Evolutionary conservation across 2,329 filamentous ascomycete species (phyloP), one percentile per base, ranked within the genome.

Genomic region (Botrytis galanthina): DNA sequence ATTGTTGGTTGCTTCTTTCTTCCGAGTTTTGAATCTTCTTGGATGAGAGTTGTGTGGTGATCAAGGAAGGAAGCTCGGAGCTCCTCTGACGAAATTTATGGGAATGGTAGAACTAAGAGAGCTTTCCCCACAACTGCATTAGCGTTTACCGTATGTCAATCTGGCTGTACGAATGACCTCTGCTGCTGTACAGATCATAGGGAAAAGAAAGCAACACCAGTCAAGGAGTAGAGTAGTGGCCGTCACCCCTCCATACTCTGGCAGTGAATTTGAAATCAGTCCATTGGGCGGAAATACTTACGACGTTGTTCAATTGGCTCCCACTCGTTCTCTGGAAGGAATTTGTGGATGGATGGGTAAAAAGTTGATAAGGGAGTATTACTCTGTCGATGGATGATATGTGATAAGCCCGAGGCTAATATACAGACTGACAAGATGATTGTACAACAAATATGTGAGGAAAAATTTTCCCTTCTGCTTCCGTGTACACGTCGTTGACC

Each of bases 11-110:
- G 18, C 51, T 39, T 29, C 10, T 12, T 29, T 29, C 51, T 29
- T 2, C 35, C 32, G 42, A 32, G 22, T 29, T 32, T 35, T 32
- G 42, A 48, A 14, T 39, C 32, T 67, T 54, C 64, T 67, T 67
- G 64, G 20, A 26, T 62, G 61, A 35, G 39, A 46, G 57, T 51
- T 54, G 51, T 29, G 26, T 51, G 64, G n/a, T 54, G 64, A 67
- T 64, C 62, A 67, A 51, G 69, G 71, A 60, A 69, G 46, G 54
- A 57, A 73, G 64, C 46, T 68, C 64, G 64, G 64, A 29, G 26
- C 64, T 54, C 35, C 64, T 68, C 64, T 68, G 64, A 68, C 64
- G 64, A 68, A 57, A 68, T 68, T 68, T 68, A 68, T 68, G 64
- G 64, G 48, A 54, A 54, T 51, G 39, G 26, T 39, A 68, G 64